Base-by-base conservation (phyloP, 495 filamentous ascomycete genomes). In the Neurospora sp. region DNA sequence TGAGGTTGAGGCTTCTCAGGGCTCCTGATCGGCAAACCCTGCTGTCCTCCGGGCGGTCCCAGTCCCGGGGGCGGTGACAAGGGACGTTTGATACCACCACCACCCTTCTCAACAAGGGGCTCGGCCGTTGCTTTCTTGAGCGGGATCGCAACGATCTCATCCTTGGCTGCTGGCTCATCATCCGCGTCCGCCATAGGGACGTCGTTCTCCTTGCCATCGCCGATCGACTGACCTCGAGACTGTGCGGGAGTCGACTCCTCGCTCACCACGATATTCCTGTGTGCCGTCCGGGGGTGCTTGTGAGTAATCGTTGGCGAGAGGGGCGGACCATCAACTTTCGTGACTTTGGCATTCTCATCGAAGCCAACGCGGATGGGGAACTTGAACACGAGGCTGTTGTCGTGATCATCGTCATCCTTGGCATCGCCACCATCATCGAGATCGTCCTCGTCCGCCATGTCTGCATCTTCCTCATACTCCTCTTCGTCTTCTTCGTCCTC, bases 311-410 rank as follows among this genome's bases (percentile, higher is more conserved):
- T 60, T 18, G 71, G 44, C 16, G 44, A 72, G 31, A 38, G 44
- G 37, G 78, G 23, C 5, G 71, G 75, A 0, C 80, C 79, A 4
- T 78, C 73, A 35, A 82, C 66, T 38, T 72, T 71, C 8, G 71
- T 74, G 27, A 74, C 80, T 75, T 81, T 78, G 75, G 73, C 73
- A 66, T 82, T 70, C 73, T 80, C 77, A 38, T 79, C 79, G 44
- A 82, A 74, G 1, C 72, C 38, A 16, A 79, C 80, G 4, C 78
- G 79, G 37, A 86, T 78, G 5, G 82, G 85, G 66, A 95, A 85
- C 75, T 91, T 91, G 74, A 93, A 89, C 41, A 95, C 85, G 37
- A 92, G 85, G 72, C 88, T 91, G 72, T 74, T 76, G 76, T 72
- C 81, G 71, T 74, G 72, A 5, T 80, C 78, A 23, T 42, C 41